These are phyloP conservation scores for Scleromitrula shiraiana DNA, from an alignment of 2,329 filamentous ascomycete species.

Conservation along the genomic window DNA sequence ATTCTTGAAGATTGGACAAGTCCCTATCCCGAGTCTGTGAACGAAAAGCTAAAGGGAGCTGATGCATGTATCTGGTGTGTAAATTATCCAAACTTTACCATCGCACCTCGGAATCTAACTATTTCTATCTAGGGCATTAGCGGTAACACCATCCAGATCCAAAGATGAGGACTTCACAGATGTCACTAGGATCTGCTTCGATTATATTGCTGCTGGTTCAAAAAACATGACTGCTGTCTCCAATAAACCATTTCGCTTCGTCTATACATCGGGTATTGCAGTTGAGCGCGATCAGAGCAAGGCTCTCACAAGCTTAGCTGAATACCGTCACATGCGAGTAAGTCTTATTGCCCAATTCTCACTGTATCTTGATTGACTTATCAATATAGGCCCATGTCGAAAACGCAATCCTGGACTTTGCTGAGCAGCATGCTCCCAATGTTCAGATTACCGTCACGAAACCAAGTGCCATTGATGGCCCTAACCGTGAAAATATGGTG, in stretches of 20 bases:
- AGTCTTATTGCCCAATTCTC: constrained; percentile 12
- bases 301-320: constrained; percentile 31
- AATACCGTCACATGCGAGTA: constrained; percentile 42
- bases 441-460: constrained; percentile 35
- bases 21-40: constrained; percentile 28
- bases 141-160: constrained; percentile 34
- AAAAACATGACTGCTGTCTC: constrained; percentile 26
- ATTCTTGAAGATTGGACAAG: constrained; percentile 27
- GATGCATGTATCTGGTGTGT: constrained; percentile 33
- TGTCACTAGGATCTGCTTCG: constrained; percentile 35
- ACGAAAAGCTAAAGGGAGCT: constrained; percentile 26
- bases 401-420: constrained; percentile 35
- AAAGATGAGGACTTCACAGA: constrained; percentile 30
- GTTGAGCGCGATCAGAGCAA: constrained; percentile 39
- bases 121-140: constrained; percentile 33
- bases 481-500: constrained; percentile 15
- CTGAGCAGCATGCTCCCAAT: constrained; percentile 30
- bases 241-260: constrained; percentile 36
- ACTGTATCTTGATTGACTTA: neutral
- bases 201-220: constrained; percentile 30
- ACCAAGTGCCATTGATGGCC: constrained; percentile 35
- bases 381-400: constrained; percentile 29
- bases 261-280: constrained; percentile 41
- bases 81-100: neutral
- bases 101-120: neutral